Base-by-base conservation (phyloP, 2,329 filamentous ascomycete genomes). In the Trichoderma gracile region DNA sequence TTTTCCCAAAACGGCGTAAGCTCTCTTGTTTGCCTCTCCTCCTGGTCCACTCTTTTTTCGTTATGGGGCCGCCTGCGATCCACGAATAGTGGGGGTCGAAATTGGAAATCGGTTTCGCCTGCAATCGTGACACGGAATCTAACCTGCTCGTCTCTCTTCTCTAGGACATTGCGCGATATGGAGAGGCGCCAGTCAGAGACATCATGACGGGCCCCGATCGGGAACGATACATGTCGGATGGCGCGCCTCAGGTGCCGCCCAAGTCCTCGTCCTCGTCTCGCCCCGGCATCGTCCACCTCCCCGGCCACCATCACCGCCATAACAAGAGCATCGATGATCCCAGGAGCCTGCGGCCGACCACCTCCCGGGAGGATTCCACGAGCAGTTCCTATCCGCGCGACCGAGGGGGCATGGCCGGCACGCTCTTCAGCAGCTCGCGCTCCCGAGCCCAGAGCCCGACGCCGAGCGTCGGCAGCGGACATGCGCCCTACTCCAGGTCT, bases 361-460 rank as follows among this genome's bases (percentile, higher is more conserved):
- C 87, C 63, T 93, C 89, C 74, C 85, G 90, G 71, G 92, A 96
- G 73, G 90, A 94, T 66, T 73, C 66, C 68, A 68, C 67, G 66
- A 78, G 80, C 70, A 85, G 80, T 70, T 73, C 80, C 27, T 75
- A 70, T 64, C 72, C 78, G 72, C 86, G 84, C 73, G 87, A 88
- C 66, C 82, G 82, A 61, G 57, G 57, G 63, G 80, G 77, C 40
- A 78, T 76, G 57, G 80, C 80, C 33, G 72, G 73, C 33, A 72
- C 75, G 47, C 79, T 82, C 81, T 74, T 84, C 79, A 69, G 73
- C 69, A 75, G 79, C 54, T 61, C 57, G 23, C 78, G 78, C 67
- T 82, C 82, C 23, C 88, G 93, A 68, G 88, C 91, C 14, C 86
- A 90, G 66, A 96, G 93, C 76, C 92, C 93, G 27, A 91, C 92